These are phyloP conservation scores for Quercus wislizeni DNA, from an alignment of 306 rosid species.

Conservation along the genomic window DNA sequence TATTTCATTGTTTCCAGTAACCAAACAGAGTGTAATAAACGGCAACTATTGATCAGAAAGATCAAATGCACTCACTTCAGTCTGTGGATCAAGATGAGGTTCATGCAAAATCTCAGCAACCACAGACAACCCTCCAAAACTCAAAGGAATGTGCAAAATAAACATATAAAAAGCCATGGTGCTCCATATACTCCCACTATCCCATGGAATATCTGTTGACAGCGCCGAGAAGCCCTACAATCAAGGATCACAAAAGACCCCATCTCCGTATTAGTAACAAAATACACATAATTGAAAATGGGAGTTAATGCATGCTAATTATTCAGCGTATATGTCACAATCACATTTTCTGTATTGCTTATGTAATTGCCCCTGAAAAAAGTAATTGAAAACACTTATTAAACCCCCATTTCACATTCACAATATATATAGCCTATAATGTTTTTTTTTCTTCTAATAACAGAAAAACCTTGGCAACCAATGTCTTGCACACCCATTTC, in stretches of 20 bases:
- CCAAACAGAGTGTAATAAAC: not conserved
- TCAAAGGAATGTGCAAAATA: conserved; percentile 81
- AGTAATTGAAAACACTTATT: too few species aligned
- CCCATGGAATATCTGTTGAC: conserved; percentile 59
- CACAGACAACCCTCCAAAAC: conserved; percentile 77
- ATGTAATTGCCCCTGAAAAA: too few species aligned
- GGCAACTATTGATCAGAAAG: not conserved
- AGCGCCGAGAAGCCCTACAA: conserved; percentile 61
- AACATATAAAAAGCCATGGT: conserved; percentile 61
- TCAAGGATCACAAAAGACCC: conserved; percentile 9
- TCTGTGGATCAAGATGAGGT: conserved; percentile 61
- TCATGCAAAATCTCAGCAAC: conserved; percentile 42
- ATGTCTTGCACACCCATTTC: not conserved
- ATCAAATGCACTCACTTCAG: conserved; percentile 43
- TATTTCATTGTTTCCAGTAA: not conserved
- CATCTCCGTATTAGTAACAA: not conserved
- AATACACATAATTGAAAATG: not conserved
- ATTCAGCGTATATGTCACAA: not conserved
- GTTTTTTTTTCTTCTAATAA: too few species aligned
- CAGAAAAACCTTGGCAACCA: too few species aligned
- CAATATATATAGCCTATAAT: too few species aligned
- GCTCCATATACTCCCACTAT: conserved; percentile 55
- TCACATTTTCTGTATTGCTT: not conserved
- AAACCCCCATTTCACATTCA: too few species aligned
- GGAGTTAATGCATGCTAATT: not conserved